Conservation (phyloP, 306 rosid genomes). For the Alnus glutinosa region DNA sequence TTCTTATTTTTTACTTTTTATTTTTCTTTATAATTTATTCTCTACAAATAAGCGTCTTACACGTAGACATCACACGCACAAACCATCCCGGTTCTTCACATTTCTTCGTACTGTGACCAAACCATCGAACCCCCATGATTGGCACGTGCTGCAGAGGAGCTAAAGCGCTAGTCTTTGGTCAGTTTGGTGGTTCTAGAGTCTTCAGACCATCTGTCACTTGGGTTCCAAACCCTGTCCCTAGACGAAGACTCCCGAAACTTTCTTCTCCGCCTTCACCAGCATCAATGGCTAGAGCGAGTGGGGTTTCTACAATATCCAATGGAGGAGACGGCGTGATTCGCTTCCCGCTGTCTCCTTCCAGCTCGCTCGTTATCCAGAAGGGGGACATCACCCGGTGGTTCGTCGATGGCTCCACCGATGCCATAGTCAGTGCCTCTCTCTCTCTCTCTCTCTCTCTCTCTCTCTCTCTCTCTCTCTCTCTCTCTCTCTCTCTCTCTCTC, state of each 20-base stretch:
- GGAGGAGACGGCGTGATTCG: conserved; percentile 44
- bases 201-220: not conserved
- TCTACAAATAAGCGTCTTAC: not conserved
- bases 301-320: conserved; percentile 37
- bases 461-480: too few relatives aligned
- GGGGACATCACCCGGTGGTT: conserved; percentile 93
- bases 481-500: conserved; percentile 25
- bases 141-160: not conserved
- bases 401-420: conserved; percentile 72
- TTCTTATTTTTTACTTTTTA: not conserved
- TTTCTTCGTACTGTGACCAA: not conserved
- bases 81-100: not conserved
- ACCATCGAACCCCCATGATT: not conserved
- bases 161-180: not conserved
- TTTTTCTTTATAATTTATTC: not conserved
- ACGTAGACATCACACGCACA: not conserved
- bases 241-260: conserved; percentile 3
- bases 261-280: conserved; percentile 3
- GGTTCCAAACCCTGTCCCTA: conserved; percentile 14
- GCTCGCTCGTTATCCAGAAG: conserved; percentile 64
- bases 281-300: conserved; percentile 31
- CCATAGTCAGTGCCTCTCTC: conserved; percentile 55
- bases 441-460: conserved; percentile 12
- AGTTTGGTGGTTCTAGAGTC: not conserved
- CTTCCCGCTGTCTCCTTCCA: conserved; percentile 57